phyloP scores from a whole-genome alignment of 257 asterid genomes.

The Scutellaria barbata region DNA sequence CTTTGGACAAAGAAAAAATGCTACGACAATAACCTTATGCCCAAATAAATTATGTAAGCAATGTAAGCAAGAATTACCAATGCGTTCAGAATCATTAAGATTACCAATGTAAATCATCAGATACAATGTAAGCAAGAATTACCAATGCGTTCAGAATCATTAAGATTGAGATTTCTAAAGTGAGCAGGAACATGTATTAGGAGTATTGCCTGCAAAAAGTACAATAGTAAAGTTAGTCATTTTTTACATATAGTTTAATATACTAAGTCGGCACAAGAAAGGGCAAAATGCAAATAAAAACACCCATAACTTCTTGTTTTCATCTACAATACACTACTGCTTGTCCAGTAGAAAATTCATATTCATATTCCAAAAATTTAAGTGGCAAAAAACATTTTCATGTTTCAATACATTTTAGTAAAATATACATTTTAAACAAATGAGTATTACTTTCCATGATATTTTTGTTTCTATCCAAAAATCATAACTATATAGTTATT shows the following conservation, averaged over 20 bases:
- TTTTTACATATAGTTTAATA: conserved; percentile 3
- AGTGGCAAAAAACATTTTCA: no score
- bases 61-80: conserved; percentile 56
- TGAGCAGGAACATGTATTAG: conserved; percentile 73
- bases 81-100: conserved; percentile 62
- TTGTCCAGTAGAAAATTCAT: not conserved
- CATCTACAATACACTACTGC: not conserved
- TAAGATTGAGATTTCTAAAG: conserved; percentile 64
- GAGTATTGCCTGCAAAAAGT: conserved; percentile 75
- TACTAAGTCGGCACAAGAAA: conserved; percentile 2
- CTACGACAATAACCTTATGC: conserved; percentile 1
- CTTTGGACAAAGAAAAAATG: conserved; percentile 19
- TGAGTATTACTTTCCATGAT: not conserved
- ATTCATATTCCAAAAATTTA: no score
- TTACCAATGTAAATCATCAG: conserved; percentile 1
- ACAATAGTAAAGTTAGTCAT: conserved; percentile 34
- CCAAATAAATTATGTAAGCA: not conserved
- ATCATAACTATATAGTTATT: conserved; percentile 1
- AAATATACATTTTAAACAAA: no score
- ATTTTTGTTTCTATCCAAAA: not conserved
- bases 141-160: conserved; percentile 78
- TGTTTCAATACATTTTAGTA: no score
- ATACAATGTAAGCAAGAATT: conserved; percentile 31
- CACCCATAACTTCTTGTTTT: conserved; percentile 8
- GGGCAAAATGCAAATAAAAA: conserved; percentile 4